Conservation (phyloP, 345 rosid genomes). For the Psidium friedrichsthalianum region DNA sequence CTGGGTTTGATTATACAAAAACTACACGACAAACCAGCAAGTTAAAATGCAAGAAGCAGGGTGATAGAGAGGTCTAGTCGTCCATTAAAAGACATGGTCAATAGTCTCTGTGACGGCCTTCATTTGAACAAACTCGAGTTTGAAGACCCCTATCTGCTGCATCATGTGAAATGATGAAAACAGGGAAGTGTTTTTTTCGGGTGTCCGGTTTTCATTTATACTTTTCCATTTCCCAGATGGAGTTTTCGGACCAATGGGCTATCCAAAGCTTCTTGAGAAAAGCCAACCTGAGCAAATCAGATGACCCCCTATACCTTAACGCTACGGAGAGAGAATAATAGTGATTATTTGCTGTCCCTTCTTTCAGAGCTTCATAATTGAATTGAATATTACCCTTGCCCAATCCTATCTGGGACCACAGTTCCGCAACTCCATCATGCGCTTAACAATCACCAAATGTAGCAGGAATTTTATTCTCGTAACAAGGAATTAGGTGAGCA, state of each 20-base stretch:
- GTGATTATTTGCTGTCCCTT: background rate
- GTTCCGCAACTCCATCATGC: background rate
- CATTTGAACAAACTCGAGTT: background rate
- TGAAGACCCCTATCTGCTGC: background rate
- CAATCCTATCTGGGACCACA: background rate
- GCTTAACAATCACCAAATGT: background rate
- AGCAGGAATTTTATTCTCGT: background rate
- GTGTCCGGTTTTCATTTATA: background rate
- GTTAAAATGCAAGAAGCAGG: background rate
- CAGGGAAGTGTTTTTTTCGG: background rate
- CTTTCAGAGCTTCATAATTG: background rate
- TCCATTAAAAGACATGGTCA: background rate
- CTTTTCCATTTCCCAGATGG: background rate
- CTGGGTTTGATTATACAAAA: background rate
- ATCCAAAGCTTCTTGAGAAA: background rate
- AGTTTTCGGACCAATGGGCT: background rate
- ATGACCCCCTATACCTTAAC: background rate
- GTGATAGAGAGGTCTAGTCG: background rate
- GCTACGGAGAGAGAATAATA: background rate
- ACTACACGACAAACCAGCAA: background rate
- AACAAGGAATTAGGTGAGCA: background rate
- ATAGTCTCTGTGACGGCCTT: background rate
- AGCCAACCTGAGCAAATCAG: background rate
- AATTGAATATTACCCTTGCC: background rate
- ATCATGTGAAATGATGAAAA: background rate